Conservation (phyloP, 768 basidiomycete species). For the Lactifluus rugatus region DNA sequence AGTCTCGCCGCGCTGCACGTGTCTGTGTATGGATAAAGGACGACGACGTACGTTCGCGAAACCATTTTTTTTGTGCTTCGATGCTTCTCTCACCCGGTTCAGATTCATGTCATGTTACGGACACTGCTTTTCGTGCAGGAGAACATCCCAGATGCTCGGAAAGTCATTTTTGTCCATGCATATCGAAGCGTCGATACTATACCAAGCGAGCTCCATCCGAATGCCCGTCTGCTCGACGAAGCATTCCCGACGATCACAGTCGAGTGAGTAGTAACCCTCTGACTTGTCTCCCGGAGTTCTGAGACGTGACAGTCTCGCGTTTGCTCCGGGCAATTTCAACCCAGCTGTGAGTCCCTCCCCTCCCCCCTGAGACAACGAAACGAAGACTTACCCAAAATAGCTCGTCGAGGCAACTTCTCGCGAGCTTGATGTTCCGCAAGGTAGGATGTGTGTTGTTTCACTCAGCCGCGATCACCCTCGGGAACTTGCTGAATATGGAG, state of each 20-base stretch:
- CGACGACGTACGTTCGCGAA: constrained; percentile 13
- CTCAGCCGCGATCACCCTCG: constrained; percentile 14
- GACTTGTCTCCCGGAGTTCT: neutral
- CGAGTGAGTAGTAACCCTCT: constrained; percentile 4
- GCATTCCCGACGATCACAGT: constrained; percentile 20
- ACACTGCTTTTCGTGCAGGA: constrained; percentile 16
- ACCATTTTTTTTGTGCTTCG: neutral
- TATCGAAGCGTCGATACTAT: constrained; percentile 12
- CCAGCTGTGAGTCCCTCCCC: constrained; percentile 8
- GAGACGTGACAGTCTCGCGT: constrained; percentile 9
- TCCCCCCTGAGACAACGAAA: neutral
- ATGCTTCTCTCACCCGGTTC: neutral
- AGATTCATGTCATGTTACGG: constrained; percentile 19
- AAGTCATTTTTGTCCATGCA: constrained; percentile 18
- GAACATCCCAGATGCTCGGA: constrained; percentile 17
- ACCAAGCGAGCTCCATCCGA: constrained; percentile 19
- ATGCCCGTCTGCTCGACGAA: constrained; percentile 19
- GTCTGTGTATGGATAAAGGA: constrained; percentile 20
- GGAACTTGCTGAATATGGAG: constrained; percentile 16
- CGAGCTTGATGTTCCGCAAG: constrained; percentile 9
- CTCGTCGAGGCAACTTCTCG: constrained; percentile 16
- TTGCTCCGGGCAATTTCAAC: constrained; percentile 10
- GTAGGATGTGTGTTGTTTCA: constrained; percentile 18
- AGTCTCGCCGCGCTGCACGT: constrained; percentile 11
- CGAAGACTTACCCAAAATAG: neutral